phyloP scores from a whole-genome alignment of 352 stramenopile species.

The Labyrinthula sp. region DNA sequence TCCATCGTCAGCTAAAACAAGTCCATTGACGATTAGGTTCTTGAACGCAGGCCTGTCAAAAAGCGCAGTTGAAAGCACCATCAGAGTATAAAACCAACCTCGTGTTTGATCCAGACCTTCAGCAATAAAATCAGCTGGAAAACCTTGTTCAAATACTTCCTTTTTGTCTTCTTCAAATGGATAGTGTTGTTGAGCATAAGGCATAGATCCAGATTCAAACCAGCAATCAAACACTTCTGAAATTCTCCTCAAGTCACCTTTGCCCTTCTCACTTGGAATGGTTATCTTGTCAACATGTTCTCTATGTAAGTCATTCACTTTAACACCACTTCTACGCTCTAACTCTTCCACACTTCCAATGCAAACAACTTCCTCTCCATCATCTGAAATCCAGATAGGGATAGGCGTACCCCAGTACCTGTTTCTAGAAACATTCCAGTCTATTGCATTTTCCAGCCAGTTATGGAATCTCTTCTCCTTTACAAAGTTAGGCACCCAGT shows the following conservation, averaged over 20 bases:
- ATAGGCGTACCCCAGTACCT: slow-evolving; percentile 98
- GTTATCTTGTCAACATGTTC: slow-evolving; percentile 93
- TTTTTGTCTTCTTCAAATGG: slow-evolving; percentile 76
- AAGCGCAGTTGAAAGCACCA: slow-evolving; percentile 92
- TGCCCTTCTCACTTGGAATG: slow-evolving; percentile 75
- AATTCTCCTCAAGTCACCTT: slow-evolving; percentile 52
- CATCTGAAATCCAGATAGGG: slow-evolving; percentile 90
- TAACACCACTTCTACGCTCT: slow-evolving; percentile 65
- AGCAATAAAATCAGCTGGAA: slow-evolving; percentile 96
- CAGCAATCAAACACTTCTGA: slow-evolving; percentile 94
- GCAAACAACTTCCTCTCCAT: slow-evolving; percentile 87
- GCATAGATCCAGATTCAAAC: slow-evolving; percentile 98
- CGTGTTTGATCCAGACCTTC: slow-evolving; percentile 97
- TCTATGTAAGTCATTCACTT: slow-evolving; percentile 78
- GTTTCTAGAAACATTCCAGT: slow-evolving; percentile 94
- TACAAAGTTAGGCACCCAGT: slow-evolving; percentile 66
- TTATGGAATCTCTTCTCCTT: slow-evolving; percentile 99
- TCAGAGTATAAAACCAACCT: slow-evolving; percentile 99
- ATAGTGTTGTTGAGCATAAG: slow-evolving; percentile 98
- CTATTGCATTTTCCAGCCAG: slow-evolving; percentile 88
- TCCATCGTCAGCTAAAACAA: slow-evolving; percentile 90
- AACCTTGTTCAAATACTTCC: slow-evolving; percentile 67
- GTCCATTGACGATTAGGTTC: slow-evolving; percentile 96
- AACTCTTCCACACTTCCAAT: slow-evolving; percentile 87
- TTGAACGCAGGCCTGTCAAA: slow-evolving; percentile 98